Evolutionary conservation across 768 basidiomycete genomes (phyloP).

Genomic region (Suillus clintonianus): DNA sequence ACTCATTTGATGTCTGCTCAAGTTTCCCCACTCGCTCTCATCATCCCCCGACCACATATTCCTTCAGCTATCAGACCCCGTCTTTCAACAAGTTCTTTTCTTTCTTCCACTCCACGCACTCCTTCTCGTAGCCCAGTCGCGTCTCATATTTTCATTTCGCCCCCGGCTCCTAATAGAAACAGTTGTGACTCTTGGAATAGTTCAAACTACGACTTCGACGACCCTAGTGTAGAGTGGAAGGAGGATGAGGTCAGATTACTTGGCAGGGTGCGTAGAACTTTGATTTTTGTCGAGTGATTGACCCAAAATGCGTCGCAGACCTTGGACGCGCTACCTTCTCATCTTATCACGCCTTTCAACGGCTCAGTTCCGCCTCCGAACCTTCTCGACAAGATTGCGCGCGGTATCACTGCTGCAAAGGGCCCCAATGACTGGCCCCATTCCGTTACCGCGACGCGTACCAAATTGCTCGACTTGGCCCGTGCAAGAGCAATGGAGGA

Average conservation of each 20-base stretch:
- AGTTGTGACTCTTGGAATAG: constrained; percentile 87
- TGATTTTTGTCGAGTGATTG: not conserved
- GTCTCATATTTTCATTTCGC: constrained; percentile 53
- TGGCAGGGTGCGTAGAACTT: constrained; percentile 52
- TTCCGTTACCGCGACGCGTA: constrained; percentile 77
- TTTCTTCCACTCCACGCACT: constrained; percentile 54
- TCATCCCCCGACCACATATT: constrained; percentile 58
- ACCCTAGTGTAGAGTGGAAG: constrained; percentile 72
- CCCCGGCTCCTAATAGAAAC: constrained; percentile 47
- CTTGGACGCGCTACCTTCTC: constrained; percentile 78
- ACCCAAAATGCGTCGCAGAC: constrained; percentile 47
- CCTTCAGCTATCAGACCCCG: constrained; percentile 46
- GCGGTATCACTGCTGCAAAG: constrained; percentile 73
- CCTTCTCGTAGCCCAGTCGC: constrained; percentile 58
- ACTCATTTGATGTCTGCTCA: constrained; percentile 50
- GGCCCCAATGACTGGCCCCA: constrained; percentile 82
- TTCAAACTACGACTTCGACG: constrained; percentile 66
- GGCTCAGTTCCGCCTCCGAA: constrained; percentile 84
- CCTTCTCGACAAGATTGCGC: constrained; percentile 83
- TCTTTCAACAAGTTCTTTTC: constrained; percentile 37
- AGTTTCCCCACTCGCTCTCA: constrained; percentile 58
- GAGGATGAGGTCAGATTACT: constrained; percentile 71
- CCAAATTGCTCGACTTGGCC: constrained; percentile 81
- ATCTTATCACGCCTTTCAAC: constrained; percentile 86
- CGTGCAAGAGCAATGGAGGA: constrained; percentile 61